Evolutionary conservation across 345 rosid genomes (phyloP).

Genomic region (Populus nigra): DNA sequence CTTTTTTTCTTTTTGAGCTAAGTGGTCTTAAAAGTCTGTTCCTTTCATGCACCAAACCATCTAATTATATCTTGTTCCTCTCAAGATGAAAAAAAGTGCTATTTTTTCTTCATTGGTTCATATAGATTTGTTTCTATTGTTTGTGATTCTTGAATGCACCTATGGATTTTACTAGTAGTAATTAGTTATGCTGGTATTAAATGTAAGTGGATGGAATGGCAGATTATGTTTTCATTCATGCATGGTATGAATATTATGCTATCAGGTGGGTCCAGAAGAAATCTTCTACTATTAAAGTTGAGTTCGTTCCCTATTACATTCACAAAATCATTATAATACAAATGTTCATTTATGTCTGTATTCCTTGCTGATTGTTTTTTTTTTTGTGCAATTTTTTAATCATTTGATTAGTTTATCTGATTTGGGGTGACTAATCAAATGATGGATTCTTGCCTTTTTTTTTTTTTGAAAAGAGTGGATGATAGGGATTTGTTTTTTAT

Average conservation of each 20-base stretch:
- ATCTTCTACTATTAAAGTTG: constrained; percentile 15
- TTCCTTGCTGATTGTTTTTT: not conserved
- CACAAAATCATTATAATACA: constrained; percentile 10
- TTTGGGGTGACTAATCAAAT: constrained; percentile 16
- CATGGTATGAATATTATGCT: constrained; percentile 22
- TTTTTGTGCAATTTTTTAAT: constrained; percentile 5
- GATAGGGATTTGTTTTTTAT: constrained; percentile 5
- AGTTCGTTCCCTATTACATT: constrained; percentile 21
- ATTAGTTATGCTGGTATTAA: not conserved
- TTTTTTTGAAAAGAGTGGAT: not conserved
- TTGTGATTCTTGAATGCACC: not conserved
- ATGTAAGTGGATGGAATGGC: constrained; percentile 9
- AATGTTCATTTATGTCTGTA: not conserved
- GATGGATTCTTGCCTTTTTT: not conserved
- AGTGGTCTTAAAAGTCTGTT: not conserved
- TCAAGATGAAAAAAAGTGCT: not conserved
- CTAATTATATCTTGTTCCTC: not conserved
- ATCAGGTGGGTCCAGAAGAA: constrained; percentile 25
- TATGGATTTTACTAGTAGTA: not conserved
- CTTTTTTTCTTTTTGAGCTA: not conserved
- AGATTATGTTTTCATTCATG: constrained; percentile 28
- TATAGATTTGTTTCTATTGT: not conserved
- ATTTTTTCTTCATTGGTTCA: not conserved
- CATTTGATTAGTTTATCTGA: constrained; percentile 9
- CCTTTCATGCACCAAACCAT: not conserved